Base-by-base conservation (phyloP, 1,284 basidiomycete genomes). In the Ganoderma multipileum region DNA sequence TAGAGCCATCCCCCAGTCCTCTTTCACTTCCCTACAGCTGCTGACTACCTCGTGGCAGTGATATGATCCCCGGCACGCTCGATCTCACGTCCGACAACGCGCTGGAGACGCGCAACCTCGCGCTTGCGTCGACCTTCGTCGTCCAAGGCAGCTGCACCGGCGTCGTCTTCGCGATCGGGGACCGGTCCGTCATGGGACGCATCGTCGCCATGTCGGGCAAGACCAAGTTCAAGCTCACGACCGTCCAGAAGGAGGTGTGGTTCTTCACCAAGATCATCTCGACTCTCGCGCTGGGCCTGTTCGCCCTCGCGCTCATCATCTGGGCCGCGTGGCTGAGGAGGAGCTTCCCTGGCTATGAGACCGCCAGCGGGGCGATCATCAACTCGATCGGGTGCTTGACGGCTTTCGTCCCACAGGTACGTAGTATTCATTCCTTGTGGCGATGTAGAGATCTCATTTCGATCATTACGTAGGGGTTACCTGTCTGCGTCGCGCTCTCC, bases 51-150 rank as follows among this genome's bases (percentile, higher is more conserved):
- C 28, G 8, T 20, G 23, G 6, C 47, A 76, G 75, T 52, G 86
- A 90, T 65, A 85, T 88, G 73, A 82, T 91, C 42, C 76, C 83
- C 0, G 88, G 83, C 0, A 81, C 83, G 1, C 76, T 88, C 54
- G 84, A 88, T 28, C 74, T 77, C 18, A 88, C 86, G 2, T 86
- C 87, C 14, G 80, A 84, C 26, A 91, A 89, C 67, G 81, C 87
- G 26, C 83, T 90, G 8, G 89, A 90, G 74, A 87, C 86, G n/a
- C 82, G 84, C 71, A 91, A 91, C 76, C 82, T 91, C 57, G 89
- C 87, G 3, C 80, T 92, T 30, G 83, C 79, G 12, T 85, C 84
- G 0, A 87, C 86, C 0, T 84, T 86, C 69, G 82, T 86, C 64
- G 84, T 87, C 1, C 84, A 85, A 59, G 90, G 91, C 6, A 84